Evolutionary conservation across 139 green algal species (phyloP), one percentile per base, ranked within the genome.

Genomic region (Chlorella sp.): DNA sequence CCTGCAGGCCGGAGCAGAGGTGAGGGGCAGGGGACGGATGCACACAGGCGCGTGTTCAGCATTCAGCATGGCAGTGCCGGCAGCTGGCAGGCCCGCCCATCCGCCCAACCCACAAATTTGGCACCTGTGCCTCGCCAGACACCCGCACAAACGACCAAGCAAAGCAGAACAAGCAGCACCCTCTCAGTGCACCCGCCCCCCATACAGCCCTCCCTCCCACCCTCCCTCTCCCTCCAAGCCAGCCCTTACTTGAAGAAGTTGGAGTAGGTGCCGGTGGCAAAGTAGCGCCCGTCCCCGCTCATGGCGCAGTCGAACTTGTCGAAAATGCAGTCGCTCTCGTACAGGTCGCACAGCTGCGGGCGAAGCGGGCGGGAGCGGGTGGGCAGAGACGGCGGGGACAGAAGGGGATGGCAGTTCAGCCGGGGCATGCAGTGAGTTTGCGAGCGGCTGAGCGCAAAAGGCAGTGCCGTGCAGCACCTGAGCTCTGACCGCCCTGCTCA

Each of bases 271-370:
- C 98, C 98, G 34, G 97, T 99, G 42, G 96, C 96, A n/a, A 98
- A 92, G 73, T 94, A 88, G 66, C 92, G 88, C 75, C 97, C 97
- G 34, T 95, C 90, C 19, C 96, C 95, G 82, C 94, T 98, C 75
- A 98, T 93, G 86, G 91, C 96, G 92, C 96, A 98, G 92, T 99
- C 97, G 91, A 99, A 99, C 94, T 99, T 99, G 95, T 99, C 98
- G 88, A 99, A 99, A 83, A 99, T 99, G 91, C 92, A 97, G 94
- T 99, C 98, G 89, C 97, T 99, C 93, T 99, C 98, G 91, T 99
- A 99, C 89, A 99, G 92, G 91, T 99, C 97, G 91, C 96, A 98
- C 77, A 99, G 93, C 95, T 97, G 94, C 92, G 42, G 57, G 36
- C 0, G 11, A 66, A 57, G 86, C 22, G 85, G 32, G 5, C 4